A percentile compares a stretch with the other conserved stretches of the same genome.
These are phyloP conservation scores for Astraeus odoratus DNA, from an alignment of 768 basidiomycete genomes.

Conservation along the genomic window DNA sequence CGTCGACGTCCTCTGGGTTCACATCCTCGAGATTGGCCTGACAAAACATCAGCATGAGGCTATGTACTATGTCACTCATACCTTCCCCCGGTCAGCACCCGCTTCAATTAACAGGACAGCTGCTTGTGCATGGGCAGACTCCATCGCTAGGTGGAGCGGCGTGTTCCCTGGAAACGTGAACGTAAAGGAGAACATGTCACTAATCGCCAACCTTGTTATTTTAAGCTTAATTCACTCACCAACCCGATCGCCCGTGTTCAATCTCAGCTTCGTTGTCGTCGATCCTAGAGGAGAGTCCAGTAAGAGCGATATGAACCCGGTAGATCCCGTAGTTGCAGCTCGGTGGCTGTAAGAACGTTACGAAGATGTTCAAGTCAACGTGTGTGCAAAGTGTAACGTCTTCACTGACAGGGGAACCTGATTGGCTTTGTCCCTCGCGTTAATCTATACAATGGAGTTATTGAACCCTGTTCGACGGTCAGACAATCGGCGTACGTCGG, in stretches of 20 bases:
- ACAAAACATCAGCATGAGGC: constrained; percentile 4
- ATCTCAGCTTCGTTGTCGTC: constrained; percentile 53
- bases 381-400: background rate
- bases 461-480: no score
- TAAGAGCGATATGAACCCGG: constrained; percentile 82
- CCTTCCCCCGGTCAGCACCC: constrained; percentile 86
- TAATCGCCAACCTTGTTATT: background rate
- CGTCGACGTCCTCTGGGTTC: constrained; percentile 83
- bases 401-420: constrained; percentile 75
- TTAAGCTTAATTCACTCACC: constrained; percentile 35
- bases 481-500: constrained; percentile 86
- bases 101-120: constrained; percentile 91
- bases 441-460: constrained; percentile 59
- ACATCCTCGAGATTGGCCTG: constrained; percentile 81
- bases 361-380: constrained; percentile 8
- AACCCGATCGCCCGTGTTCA: constrained; percentile 81
- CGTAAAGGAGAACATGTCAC: background rate
- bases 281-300: constrained; percentile 73
- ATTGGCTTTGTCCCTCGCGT: constrained; percentile 88
- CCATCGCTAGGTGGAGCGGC: constrained; percentile 94
- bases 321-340: constrained; percentile 92
- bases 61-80: constrained; percentile 33
- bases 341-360: constrained; percentile 74
- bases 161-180: constrained; percentile 67
- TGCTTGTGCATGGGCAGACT: constrained; percentile 88